Conservation (phyloP, 2,329 filamentous ascomycete species). For the Verticillium zaregamsianum region DNA sequence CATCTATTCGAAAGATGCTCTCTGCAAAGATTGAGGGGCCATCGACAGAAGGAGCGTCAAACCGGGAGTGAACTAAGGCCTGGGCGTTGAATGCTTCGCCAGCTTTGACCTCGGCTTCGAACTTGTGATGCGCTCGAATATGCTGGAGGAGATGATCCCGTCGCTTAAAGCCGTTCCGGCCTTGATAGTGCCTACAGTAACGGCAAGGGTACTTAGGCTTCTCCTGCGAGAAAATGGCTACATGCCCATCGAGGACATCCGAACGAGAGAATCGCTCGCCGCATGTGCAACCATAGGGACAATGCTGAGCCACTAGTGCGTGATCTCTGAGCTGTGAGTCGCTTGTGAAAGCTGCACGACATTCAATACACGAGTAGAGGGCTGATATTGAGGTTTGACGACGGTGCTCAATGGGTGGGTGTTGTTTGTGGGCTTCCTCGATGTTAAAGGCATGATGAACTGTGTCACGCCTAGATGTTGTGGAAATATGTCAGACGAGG, state of each 20-base stretch:
- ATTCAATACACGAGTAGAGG: not conserved
- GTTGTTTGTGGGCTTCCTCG: too few species aligned
- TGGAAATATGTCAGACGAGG: too few species aligned
- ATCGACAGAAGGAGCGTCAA: not conserved
- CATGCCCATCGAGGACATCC: slow-evolving; percentile 22
- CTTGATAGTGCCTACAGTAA: slow-evolving; percentile 25
- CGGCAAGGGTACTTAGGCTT: slow-evolving; percentile 20
- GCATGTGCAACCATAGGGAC: slow-evolving; percentile 16
- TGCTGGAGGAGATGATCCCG: slow-evolving; percentile 33
- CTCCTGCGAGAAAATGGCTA: slow-evolving; percentile 12
- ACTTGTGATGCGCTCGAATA: slow-evolving; percentile 29
- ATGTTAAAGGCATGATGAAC: too few species aligned
- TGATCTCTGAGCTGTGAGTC: not conserved
- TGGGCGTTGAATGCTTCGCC: slow-evolving; percentile 1
- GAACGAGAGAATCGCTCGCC: slow-evolving; percentile 20
- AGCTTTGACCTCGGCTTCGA: slow-evolving; percentile 9
- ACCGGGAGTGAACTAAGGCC: not conserved
- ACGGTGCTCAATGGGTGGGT: not conserved
- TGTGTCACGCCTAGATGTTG: too few species aligned
- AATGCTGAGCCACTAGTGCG: slow-evolving; percentile 8
- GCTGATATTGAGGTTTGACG: not conserved
- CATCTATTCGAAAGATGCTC: too few species aligned
- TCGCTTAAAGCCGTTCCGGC: slow-evolving; percentile 27
- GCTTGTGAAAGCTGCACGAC: not conserved
- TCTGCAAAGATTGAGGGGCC: too few species aligned